Base-by-base conservation (phyloP, 352 stramenopile species). In the Phytophthora pseudosyringae region DNA sequence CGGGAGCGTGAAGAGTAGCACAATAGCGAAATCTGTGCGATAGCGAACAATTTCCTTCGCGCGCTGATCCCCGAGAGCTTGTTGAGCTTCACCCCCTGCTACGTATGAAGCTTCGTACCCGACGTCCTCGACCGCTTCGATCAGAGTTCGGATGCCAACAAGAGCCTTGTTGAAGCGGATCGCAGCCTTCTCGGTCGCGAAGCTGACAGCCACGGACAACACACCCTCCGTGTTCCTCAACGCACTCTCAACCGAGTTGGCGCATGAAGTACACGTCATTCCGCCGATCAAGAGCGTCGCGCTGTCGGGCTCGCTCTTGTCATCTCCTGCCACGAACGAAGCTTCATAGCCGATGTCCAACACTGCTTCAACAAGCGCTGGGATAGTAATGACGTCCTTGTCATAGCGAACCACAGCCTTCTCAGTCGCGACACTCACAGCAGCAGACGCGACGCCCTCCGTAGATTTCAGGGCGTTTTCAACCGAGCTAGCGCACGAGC, bases 261-360 rank as follows among this genome's bases (percentile, higher is more conserved):
- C 76, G 64, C 91, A 97, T 25, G 89, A 95, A 35, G 89, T 93
- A 60, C 90, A 97, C 12, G 90, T 97, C 91, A 97, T 97, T 3
- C 91, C 91, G 6, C 73, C 75, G 6, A 94, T 74, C 25, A 91
- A 56, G 4, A 94, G 54, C 25, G 80, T 76, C 0, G 65, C 78
- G n/a, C 88, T 69, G 5, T 59, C 70, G 39, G 82, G 60, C n/a
- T 89, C 67, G 36, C 65, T 77, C 53, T 88, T 75, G 49, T 72
- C 77, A 25, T 67, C 78, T 66, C 93, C 88, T 18, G 97, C 80
- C 33, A 87, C 65, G 43, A 35, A 60, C 10, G 54, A 59, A 32
- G 62, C 62, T 41, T 70, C 40, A 54, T 65, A 70, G 5, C 62
- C 62, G 18, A 66, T 25, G 16, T 62, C 73, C 62, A 97, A 83